Conservation (phyloP, 1,139 yeast genomes). For the Taphrina deformans region DNA sequence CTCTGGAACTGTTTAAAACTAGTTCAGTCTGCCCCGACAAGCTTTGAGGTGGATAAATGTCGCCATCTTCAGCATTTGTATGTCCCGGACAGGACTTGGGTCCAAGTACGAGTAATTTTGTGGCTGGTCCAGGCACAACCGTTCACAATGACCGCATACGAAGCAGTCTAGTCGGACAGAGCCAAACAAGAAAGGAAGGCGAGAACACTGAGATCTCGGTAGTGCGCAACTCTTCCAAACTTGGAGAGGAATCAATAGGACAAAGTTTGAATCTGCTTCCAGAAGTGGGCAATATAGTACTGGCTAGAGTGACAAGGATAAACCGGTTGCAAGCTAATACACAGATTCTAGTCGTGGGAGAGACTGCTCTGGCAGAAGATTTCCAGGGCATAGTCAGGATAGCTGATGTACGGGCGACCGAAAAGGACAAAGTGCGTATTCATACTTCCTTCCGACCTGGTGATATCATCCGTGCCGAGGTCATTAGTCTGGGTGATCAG, state of each 20-base stretch:
- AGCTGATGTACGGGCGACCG: slow-evolving; percentile 79
- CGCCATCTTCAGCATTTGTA: not conserved
- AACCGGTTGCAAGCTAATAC: slow-evolving; percentile 71
- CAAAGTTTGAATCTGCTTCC: slow-evolving; percentile 54
- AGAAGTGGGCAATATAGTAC: slow-evolving; percentile 77
- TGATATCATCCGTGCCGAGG: slow-evolving; percentile 79
- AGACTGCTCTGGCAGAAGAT: slow-evolving; percentile 55
- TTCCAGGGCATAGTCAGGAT: slow-evolving; percentile 74
- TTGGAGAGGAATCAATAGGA: not conserved
- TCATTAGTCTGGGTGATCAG: slow-evolving; percentile 88
- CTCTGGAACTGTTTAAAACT: not conserved
- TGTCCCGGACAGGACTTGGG: slow-evolving; percentile 39
- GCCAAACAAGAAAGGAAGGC: slow-evolving; percentile 18
- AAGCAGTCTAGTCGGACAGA: slow-evolving; percentile 33
- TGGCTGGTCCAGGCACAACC: slow-evolving; percentile 39
- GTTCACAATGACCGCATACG: slow-evolving; percentile 34
- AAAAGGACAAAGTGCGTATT: slow-evolving; percentile 80
- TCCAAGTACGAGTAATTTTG: slow-evolving; percentile 34
- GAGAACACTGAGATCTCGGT: slow-evolving; percentile 19
- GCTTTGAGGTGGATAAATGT: too few species aligned
- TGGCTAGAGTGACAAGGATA: slow-evolving; percentile 71
- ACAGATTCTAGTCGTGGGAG: slow-evolving; percentile 79
- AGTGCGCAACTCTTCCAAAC: slow-evolving; percentile 1
- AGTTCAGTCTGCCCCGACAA: not conserved
- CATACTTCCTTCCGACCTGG: slow-evolving; percentile 85